These are phyloP conservation scores for Candida insectalens DNA, from an alignment of 805 yeast species.

Conservation along the genomic window DNA sequence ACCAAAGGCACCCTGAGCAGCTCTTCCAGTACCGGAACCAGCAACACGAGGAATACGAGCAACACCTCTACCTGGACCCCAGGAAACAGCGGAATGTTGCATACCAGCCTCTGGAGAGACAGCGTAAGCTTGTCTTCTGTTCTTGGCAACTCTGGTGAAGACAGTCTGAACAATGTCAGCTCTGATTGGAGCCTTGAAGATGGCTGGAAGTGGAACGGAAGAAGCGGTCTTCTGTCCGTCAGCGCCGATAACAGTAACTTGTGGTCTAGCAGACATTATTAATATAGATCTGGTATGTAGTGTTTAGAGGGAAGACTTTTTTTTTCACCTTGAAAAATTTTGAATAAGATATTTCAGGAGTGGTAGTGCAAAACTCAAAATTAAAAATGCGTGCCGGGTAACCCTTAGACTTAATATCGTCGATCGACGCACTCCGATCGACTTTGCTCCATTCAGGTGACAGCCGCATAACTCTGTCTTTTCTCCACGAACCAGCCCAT, in stretches of 20 bases:
- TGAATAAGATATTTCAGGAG: background rate
- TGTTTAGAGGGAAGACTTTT: background rate
- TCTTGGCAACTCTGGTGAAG: constrained; percentile 97
- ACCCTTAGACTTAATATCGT: too few species aligned
- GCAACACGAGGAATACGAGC: constrained; percentile 99
- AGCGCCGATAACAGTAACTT: constrained; percentile 83
- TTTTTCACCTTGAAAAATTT: constrained; percentile 2
- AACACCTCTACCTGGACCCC: constrained; percentile 99
- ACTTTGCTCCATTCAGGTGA: too few species aligned
- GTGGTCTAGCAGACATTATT: constrained; percentile 61
- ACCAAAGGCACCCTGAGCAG: constrained; percentile 99
- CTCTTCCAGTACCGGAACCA: constrained; percentile 99
- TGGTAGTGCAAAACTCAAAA: background rate
- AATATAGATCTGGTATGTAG: background rate
- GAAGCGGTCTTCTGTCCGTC: constrained; percentile 80
- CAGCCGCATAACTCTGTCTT: too few species aligned
- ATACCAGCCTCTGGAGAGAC: constrained; percentile 99
- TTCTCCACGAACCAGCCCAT: too few species aligned
- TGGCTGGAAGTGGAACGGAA: constrained; percentile 93
- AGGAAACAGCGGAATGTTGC: constrained; percentile 99
- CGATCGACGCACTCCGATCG: too few species aligned
- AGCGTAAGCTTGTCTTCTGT: constrained; percentile 99
- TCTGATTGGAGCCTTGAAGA: constrained; percentile 99
- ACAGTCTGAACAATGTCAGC: constrained; percentile 99
- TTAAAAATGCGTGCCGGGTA: background rate